phyloP scores from a whole-genome alignment of 1,284 basidiomycete genomes.

The Papiliotrema fonsecae region DNA sequence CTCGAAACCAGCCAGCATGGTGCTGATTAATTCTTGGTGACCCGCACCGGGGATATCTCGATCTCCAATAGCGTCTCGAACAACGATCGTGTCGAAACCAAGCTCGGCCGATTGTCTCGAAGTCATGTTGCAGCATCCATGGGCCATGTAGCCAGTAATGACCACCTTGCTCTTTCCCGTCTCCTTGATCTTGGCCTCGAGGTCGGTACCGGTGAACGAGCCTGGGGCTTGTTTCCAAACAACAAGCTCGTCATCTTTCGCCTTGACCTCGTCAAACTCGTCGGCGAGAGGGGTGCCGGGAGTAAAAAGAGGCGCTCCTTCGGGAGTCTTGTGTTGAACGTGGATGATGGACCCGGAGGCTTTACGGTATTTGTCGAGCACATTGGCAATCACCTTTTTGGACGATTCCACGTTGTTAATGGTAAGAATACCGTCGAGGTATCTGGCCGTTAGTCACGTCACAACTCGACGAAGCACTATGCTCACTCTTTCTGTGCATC shows the following conservation, averaged over 20 bases:
- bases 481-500: constrained; percentile 30
- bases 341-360: constrained; percentile 18
- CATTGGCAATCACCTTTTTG: neutral
- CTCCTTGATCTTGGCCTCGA: constrained; percentile 17
- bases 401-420: neutral
- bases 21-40: neutral
- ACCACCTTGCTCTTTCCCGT: constrained; percentile 20
- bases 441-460: neutral
- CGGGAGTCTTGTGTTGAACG: constrained; percentile 21
- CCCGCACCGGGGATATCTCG: constrained; percentile 22
- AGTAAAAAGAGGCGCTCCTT: constrained; percentile 25
- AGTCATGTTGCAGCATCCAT: constrained; percentile 27
- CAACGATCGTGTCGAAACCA: constrained; percentile 21
- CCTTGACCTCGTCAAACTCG: constrained; percentile 21
- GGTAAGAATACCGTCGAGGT: neutral
- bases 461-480: neutral
- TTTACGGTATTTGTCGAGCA: constrained; percentile 18
- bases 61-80: constrained; percentile 25
- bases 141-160: constrained; percentile 26
- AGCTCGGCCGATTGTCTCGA: constrained; percentile 23
- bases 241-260: constrained; percentile 12
- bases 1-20: neutral
- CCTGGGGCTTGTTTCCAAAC: constrained; percentile 21
- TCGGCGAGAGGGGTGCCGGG: constrained; percentile 22
- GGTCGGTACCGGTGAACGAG: constrained; percentile 23